Evolutionary conservation across 768 basidiomycete genomes (phyloP).

Genomic region (Infundibulicybe gibba): DNA sequence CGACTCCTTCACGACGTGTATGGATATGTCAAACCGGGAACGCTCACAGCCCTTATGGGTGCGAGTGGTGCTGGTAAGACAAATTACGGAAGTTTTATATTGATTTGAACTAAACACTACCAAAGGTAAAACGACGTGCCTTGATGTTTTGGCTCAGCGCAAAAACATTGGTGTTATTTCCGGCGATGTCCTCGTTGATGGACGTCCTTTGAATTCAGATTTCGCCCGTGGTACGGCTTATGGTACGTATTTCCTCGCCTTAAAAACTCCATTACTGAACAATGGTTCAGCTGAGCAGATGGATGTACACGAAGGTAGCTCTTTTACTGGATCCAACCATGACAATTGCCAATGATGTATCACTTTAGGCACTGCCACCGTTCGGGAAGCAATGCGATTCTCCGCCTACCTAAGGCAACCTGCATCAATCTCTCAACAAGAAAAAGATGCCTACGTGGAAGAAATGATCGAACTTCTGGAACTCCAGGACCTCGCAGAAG

Average conservation of each 20-base stretch:
- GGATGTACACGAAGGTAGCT: constrained; percentile 70
- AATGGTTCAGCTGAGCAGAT: constrained; percentile 63
- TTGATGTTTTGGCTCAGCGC: constrained; percentile 69
- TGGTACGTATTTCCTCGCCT: constrained; percentile 36
- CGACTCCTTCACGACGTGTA: constrained; percentile 71
- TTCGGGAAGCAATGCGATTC: constrained; percentile 83
- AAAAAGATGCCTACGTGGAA: constrained; percentile 79
- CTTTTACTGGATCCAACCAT: background rate
- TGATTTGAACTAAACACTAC: background rate
- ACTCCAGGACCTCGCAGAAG: constrained; percentile 80
- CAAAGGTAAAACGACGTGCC: constrained; percentile 71
- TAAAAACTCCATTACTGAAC: constrained; percentile 18
- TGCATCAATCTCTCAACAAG: constrained; percentile 55
- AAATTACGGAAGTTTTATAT: constrained; percentile 2
- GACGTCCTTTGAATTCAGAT: constrained; percentile 52
- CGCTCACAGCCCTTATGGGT: constrained; percentile 88
- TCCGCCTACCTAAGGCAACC: constrained; percentile 85
- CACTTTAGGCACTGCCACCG: constrained; percentile 56
- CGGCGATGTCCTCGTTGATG: constrained; percentile 65
- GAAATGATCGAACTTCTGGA: constrained; percentile 84
- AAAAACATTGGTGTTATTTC: constrained; percentile 67
- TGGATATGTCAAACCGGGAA: constrained; percentile 84
- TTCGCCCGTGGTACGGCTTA: constrained; percentile 72
- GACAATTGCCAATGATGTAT: background rate
- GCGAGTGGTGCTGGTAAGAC: constrained; percentile 68